Evolutionary conservation across 257 asterid species (phyloP), one percentile per base, ranked within the genome.

Genomic region (Solanum arcanum): DNA sequence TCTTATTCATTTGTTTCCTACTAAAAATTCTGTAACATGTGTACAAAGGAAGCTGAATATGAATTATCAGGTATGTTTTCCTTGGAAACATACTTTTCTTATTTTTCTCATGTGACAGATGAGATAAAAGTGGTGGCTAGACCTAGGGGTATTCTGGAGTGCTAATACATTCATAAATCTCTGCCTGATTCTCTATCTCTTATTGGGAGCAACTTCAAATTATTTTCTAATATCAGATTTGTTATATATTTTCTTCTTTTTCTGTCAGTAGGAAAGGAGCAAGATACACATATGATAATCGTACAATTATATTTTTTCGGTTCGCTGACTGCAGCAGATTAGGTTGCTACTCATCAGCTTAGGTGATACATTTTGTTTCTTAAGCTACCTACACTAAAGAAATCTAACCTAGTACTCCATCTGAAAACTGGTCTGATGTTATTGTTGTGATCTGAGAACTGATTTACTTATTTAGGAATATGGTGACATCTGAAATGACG

Each of bases 281-380:
- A 41, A 70, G 44, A 70, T 70, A 33, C 44, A 70, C 77, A 16
- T 18, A 70, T 15, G 78, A 66, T 18, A 18, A 25, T 72, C 14
- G 15, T 7, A 33, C 46, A 16, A 29, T 29, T 29, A 29, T 29
- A 29, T 29, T 29, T 37, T 37, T 37, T 37, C 6, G 8, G 1
- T 37, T 37, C 41, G 1, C 6, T 37, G 7, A 37, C 98, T 62
- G 99, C 97, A 69, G 84, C 94, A 83, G 99, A 97, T 66, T 97
- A 97, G 87, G 99, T 97, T 89, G 91, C 99, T 89, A 96, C 99
- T 86, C 99, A 97, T 90, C 89, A 99, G 88, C 94, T 95, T 68
- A 93, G 99, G 99, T 93, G 88, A 88, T 88, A 16, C 84, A 14
- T 37, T 31, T 70, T 66, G 47, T n/a, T 76, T 41, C 52, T 76